Evolutionary conservation across 2,329 filamentous ascomycete species (phyloP), one percentile per base, ranked within the genome.

Genomic region (Fusarium caatingaense): DNA sequence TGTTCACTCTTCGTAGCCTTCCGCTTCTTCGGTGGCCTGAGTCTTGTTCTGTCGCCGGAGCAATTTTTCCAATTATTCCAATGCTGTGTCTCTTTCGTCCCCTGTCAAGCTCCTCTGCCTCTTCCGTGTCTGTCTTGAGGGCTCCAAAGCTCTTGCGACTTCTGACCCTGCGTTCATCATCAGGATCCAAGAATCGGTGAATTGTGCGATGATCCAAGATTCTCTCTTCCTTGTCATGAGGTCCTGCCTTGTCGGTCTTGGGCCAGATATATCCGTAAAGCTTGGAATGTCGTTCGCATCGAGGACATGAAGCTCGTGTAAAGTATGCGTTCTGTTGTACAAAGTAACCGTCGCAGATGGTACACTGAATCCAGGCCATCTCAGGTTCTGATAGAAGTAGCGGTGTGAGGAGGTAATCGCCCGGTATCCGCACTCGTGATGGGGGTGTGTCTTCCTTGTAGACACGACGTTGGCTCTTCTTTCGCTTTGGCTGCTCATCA

Each of bases 261-360:
- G 96, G 96, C 96, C 96, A 99, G 60, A 92, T 86, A 76, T 92
- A 98, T 0, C 97, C 97, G 78, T 98, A 99, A 1, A 99, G 83
- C 82, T 97, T 98, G 18, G 93, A 97, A 77, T 99, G 96, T 1
- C 96, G 89, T 81, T 99, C 96, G 79, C 96, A 99, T 9, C 96
- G 89, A 6, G 93, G 94, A 78, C 96, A 99, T 18, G 93, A 91
- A 50, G 92, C 90, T 55, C 91, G 89, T 2, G 94, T 98, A 70
- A 91, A 91, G 78, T 97, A 98, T 0, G 93, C 93, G 69, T 98
- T 92, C 42, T 89, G 86, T 78, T 98, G 95, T 8, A 98, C 91
- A 77, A 98, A 99, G 64, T 91, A 89, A 2, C 87, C 86, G 51
- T 88, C 87, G 81, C 96, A 99, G 27, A 92, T 93, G 54, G 89